Base-by-base conservation (phyloP, 129 eudicot genomes). In the Lactuca sativa region DNA sequence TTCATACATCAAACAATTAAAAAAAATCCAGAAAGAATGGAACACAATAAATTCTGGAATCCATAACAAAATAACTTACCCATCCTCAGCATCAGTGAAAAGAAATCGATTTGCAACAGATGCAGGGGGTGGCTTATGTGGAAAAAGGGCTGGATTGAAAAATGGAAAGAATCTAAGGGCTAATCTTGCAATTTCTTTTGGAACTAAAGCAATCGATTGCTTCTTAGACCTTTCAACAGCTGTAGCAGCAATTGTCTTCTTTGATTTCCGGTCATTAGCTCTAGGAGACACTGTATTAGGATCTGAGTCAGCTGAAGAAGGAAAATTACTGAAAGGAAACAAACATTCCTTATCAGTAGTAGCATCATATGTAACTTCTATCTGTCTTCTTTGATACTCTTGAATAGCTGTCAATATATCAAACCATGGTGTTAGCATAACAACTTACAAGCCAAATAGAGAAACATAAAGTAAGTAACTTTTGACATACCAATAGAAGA, bases 31-130 rank as follows among this genome's bases (percentile, higher is more conserved):
- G 30, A 25, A 25, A 25, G 30, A 25, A 1, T 25, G 30, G 30
- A 25, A 25, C 1, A 25, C 30, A 25, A 25, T 2, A 25, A 1
- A 25, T 25, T 25, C 1, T 25, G 30, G 30, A 25, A 25, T 25
- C 30, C 30, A 25, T 25, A 25, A 25, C 30, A 25, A 25, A 25
- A 25, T 58, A 81, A 82, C 96, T 83, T 73, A 93, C 99, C 82
- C 92, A 82, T 93, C 99, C 71, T 93, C 99, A 10, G 99, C 76
- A 71, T 93, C 97, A 33, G 97, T 93, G 74, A 93, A 93, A 73
- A 93, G 95, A 77, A 87, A 86, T n/a, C 99, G 92, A 70, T 83
- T 90, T 15, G 86, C 93, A 68, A 82, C 82, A 67, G 92, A 38
- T 7, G 76, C 51, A 59, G 95, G 85, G 14, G 97, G 95, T 58